phyloP scores from a whole-genome alignment of 2,329 filamentous ascomycete genomes.

The Simplicillium sp. region DNA sequence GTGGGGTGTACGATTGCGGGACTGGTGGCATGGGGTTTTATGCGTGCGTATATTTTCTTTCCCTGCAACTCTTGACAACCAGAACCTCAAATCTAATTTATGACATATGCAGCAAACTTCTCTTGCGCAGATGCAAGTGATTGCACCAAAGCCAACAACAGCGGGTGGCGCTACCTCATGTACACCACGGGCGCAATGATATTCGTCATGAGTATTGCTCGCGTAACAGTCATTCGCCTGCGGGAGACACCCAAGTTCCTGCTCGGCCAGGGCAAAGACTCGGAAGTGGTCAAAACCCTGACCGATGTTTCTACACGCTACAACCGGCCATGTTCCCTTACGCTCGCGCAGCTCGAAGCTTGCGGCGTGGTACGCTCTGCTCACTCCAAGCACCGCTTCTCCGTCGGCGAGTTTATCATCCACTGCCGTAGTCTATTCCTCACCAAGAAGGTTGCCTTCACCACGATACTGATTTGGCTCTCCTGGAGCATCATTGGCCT shows the following conservation, averaged over 20 bases:
- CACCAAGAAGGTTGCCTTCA: neutral
- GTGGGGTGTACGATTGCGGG: conserved; percentile 37
- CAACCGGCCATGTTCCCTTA: conserved; percentile 27
- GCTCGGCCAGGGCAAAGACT: conserved; percentile 41
- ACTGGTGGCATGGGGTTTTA: conserved; percentile 39
- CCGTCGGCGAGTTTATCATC: conserved; percentile 9
- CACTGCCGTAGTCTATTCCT: neutral
- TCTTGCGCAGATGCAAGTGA: conserved; percentile 22
- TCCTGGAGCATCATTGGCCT: too few species aligned
- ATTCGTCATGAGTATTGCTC: conserved; percentile 38
- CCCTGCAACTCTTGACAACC: neutral
- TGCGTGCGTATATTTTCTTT: conserved; percentile 21
- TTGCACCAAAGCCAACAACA: conserved; percentile 33
- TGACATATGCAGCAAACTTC: neutral
- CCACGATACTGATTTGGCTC: neutral
- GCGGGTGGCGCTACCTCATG: conserved; percentile 41
- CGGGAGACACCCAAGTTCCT: conserved; percentile 52
- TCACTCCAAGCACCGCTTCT: conserved; percentile 15
- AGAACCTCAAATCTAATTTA: neutral
- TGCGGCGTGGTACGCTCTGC: conserved; percentile 24
- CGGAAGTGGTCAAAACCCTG: conserved; percentile 33
- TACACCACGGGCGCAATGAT: conserved; percentile 35
- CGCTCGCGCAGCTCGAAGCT: conserved; percentile 25
- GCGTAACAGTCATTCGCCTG: conserved; percentile 43
- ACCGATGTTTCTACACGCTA: conserved; percentile 27